phyloP scores from a whole-genome alignment of 371 early-diverging fungal genomes.

The Haplosporangium sp. region DNA sequence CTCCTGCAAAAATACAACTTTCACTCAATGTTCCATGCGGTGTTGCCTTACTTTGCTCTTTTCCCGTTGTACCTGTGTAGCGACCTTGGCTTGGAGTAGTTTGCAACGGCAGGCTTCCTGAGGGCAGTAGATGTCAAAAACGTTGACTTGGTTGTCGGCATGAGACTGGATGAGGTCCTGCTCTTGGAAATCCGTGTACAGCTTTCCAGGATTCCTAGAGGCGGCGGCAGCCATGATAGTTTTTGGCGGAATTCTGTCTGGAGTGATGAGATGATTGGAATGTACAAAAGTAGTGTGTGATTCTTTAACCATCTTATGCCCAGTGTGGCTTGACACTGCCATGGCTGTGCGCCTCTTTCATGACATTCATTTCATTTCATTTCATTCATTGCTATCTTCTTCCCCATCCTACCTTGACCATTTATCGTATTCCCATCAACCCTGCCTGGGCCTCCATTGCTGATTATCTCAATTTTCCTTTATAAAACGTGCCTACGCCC shows the following conservation, averaged over 20 bases:
- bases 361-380: no score
- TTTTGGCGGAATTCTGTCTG: neutral
- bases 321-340: no score
- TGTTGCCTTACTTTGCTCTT: conserved; percentile 41
- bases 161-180: conserved; percentile 25
- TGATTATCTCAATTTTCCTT: no score
- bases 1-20: no score
- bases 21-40: no score
- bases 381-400: no score
- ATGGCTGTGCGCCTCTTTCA: no score
- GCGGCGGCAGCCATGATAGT: conserved; percentile 5
- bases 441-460: no score
- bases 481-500: no score
- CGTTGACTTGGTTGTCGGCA: conserved; percentile 21
- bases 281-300: neutral
- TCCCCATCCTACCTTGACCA: no score
- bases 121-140: conserved; percentile 50
- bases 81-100: conserved; percentile 30
- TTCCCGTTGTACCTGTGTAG: conserved; percentile 33
- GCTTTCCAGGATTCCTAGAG: conserved; percentile 45
- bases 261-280: neutral
- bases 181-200: conserved; percentile 25
- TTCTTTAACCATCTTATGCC: no score
- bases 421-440: no score
- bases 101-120: conserved; percentile 45